Percentiles rank a stretch among this genome's conserved stretches.
These are phyloP conservation scores for Berberis vulgaris DNA, from an alignment of 164 flowering plant species.

Conservation along the genomic window DNA sequence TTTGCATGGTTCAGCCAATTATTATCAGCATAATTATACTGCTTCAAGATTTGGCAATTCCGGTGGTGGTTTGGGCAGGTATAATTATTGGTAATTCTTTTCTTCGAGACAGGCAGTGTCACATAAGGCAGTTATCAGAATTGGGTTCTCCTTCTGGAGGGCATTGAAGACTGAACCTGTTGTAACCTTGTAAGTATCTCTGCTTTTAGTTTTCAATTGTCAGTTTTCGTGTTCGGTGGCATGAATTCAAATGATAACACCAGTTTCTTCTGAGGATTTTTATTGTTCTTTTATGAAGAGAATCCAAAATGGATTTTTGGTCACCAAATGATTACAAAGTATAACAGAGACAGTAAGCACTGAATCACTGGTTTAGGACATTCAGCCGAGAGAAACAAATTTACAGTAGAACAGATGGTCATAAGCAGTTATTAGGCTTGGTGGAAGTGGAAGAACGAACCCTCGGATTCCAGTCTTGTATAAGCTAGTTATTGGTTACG, in stretches of 20 bases:
- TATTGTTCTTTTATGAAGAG: no score
- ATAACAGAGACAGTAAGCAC: no score
- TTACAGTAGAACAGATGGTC: no score
- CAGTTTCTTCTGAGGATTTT: background rate
- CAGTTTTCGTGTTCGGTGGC: background rate
- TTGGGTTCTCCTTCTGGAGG: constrained; percentile 5
- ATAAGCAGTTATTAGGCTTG: no score
- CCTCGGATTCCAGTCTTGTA: no score
- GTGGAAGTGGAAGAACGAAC: no score
- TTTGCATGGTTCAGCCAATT: constrained; percentile 8
- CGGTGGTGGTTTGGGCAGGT: constrained; percentile 2
- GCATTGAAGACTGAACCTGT: constrained; percentile 4
- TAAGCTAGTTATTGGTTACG: no score
- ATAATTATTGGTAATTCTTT: constrained; percentile 27
- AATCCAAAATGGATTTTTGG: no score
- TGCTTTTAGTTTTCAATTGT: background rate
- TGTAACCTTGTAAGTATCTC: constrained; percentile 13
- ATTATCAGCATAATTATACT: constrained; percentile 10
- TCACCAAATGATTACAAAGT: no score
- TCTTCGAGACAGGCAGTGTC: background rate
- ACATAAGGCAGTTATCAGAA: background rate
- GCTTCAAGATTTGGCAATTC: constrained; percentile 17
- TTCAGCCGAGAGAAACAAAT: no score
- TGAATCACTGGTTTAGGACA: no score
- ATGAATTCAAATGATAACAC: background rate